A percentile compares a stretch with the other conserved stretches of the same genome.
Conservation (phyloP, 371 early-diverging fungal species). For the Mortierella sp. region DNA sequence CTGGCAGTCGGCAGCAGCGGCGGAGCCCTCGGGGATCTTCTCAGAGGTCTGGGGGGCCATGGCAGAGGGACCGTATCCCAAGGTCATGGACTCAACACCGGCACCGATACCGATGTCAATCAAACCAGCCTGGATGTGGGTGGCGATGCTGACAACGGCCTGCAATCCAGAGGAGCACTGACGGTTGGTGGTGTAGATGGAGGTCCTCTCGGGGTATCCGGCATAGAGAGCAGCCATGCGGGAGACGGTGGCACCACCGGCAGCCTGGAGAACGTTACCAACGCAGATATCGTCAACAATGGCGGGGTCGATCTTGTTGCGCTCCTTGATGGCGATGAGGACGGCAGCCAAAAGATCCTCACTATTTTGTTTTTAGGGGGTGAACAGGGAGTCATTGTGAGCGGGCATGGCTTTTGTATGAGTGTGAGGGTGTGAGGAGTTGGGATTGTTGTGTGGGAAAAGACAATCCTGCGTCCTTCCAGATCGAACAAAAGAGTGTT, state of each 20-base stretch:
- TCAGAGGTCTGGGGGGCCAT: constrained; percentile 82
- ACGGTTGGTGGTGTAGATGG: constrained; percentile 94
- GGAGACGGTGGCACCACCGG: constrained; percentile 95
- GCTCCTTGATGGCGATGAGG: constrained; percentile 85
- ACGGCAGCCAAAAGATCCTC: constrained; percentile 91
- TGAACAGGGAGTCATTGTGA: not conserved
- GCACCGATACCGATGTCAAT: constrained; percentile 98
- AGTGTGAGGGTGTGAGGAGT: not conserved
- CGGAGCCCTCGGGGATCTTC: constrained; percentile 74
- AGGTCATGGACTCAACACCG: constrained; percentile 98
- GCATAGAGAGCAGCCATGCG: constrained; percentile 97
- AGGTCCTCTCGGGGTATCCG: constrained; percentile 90
- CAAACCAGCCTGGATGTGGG: constrained; percentile 91
- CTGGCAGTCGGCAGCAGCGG: constrained; percentile 86
- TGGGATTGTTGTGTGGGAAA: not conserved
- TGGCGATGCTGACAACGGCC: constrained; percentile 92
- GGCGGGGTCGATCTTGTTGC: constrained; percentile 89
- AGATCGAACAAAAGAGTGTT: not conserved
- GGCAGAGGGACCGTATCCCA: constrained; percentile 87
- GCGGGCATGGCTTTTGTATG: not conserved
- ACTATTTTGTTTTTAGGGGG: constrained; percentile 18
- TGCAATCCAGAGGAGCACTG: constrained; percentile 98
- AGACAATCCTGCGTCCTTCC: not conserved
- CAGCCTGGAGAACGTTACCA: constrained; percentile 94
- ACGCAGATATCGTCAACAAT: constrained; percentile 96